These are phyloP conservation scores for Starmerella potacharoeniae DNA, from an alignment of 805 yeast species.

Conservation along the genomic window DNA sequence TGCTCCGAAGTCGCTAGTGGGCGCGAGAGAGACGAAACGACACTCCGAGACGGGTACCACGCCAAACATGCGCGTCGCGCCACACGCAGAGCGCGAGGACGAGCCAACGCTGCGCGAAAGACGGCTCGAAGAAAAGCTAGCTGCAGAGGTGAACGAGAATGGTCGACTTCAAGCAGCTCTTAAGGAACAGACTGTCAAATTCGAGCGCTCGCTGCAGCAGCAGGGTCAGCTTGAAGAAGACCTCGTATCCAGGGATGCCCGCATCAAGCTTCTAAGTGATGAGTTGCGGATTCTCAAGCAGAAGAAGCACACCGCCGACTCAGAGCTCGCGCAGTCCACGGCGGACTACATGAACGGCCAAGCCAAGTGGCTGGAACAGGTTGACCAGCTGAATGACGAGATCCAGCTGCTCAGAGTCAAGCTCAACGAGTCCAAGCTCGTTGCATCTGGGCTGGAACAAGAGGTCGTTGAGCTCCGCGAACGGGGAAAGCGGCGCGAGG, in stretches of 20 bases:
- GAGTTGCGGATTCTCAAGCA: slow-evolving; percentile 19
- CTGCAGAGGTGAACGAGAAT: not conserved
- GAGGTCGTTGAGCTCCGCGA: slow-evolving; percentile 3
- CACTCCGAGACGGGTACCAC: not conserved
- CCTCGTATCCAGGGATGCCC: slow-evolving; percentile 19
- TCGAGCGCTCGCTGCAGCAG: slow-evolving; percentile 3
- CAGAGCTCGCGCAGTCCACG: slow-evolving; percentile 24
- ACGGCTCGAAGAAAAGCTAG: not conserved
- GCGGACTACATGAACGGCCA: slow-evolving; percentile 25
- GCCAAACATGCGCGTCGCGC: not conserved
- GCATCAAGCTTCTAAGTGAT: slow-evolving; percentile 14
- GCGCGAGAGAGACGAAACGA: not conserved
- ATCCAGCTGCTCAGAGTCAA: slow-evolving; percentile 12
- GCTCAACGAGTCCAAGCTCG: slow-evolving; percentile 5
- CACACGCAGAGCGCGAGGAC: not conserved
- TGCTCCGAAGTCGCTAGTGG: not conserved
- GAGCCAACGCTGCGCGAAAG: not conserved
- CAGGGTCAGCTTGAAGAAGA: slow-evolving; percentile 25
- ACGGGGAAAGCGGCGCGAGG: slow-evolving; percentile 2
- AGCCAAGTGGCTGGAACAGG: slow-evolving; percentile 21
- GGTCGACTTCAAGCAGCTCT: not conserved
- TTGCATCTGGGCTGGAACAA: not conserved
- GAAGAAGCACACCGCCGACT: slow-evolving; percentile 22
- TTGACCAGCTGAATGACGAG: slow-evolving; percentile 19
- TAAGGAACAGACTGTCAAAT: not conserved